phyloP scores from a whole-genome alignment of 352 stramenopile species.

The Paralagenidium karlingii region DNA sequence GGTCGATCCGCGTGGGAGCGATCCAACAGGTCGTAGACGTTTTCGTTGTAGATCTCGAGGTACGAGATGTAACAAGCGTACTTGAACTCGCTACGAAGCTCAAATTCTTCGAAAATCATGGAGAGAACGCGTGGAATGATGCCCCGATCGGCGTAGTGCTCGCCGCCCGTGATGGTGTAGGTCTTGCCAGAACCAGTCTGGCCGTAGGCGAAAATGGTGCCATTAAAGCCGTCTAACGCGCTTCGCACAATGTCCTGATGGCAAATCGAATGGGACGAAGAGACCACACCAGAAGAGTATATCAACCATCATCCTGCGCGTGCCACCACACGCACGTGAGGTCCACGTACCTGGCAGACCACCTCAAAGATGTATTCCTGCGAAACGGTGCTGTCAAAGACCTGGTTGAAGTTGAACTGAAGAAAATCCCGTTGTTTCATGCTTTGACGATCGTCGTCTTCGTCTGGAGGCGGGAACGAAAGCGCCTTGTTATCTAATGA shows the following conservation, averaged over 20 bases:
- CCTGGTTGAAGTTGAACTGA: conserved; percentile 57
- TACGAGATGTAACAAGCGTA: conserved; percentile 91
- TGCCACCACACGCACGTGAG: not conserved
- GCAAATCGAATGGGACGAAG: too few species aligned
- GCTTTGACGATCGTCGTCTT: conserved; percentile 37
- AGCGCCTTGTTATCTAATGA: conserved; percentile 11
- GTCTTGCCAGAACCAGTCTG: conserved; percentile 65
- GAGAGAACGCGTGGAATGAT: conserved; percentile 92
- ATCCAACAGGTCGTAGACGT: conserved; percentile 89
- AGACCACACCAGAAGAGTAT: too few species aligned
- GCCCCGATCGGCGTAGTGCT: conserved; percentile 90
- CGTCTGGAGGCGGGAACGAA: conserved; percentile 31
- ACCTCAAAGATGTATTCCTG: conserved; percentile 63
- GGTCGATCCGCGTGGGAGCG: conserved; percentile 58
- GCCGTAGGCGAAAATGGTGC: conserved; percentile 58
- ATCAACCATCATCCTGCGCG: not conserved
- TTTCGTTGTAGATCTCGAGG: conserved; percentile 96
- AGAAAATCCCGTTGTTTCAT: conserved; percentile 61
- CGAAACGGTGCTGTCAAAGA: conserved; percentile 49
- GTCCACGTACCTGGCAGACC: conserved; percentile 28
- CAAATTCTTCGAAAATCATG: conserved; percentile 85
- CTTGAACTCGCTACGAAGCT: conserved; percentile 29
- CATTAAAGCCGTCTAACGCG: conserved; percentile 59
- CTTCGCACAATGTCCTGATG: conserved; percentile 64
- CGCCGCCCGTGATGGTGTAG: conserved; percentile 71